A percentile compares a stretch with the other conserved stretches of the same genome.
phyloP scores from a whole-genome alignment of 331 rosid species.

The Pyracantha coccinea region DNA sequence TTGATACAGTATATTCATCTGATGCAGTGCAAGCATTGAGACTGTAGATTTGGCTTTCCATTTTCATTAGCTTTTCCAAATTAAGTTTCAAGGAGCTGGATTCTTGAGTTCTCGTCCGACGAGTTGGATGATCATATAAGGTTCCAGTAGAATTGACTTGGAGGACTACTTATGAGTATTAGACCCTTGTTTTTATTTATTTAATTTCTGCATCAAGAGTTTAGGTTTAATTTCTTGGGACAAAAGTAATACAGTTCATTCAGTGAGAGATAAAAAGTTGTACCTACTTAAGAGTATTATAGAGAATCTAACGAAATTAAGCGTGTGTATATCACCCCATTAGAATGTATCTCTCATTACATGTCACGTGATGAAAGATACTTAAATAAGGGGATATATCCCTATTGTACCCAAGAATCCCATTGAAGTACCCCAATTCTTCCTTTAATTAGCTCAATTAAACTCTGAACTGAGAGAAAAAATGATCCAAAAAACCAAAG shows the following conservation, averaged over 20 bases:
- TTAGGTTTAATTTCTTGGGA: conserved; percentile 17
- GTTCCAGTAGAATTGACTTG: conserved; percentile 49
- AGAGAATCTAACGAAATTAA: not conserved
- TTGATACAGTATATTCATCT: not conserved
- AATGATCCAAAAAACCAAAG: not conserved
- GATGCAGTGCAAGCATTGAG: not conserved
- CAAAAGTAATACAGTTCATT: not conserved
- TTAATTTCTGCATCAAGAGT: conserved; percentile 6
- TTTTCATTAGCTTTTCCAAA: too few relatives aligned
- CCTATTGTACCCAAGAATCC: not conserved
- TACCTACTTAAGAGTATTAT: not conserved
- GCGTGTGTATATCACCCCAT: not conserved
- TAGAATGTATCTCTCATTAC: not conserved
- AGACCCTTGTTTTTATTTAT: not conserved
- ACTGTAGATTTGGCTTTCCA: not conserved
- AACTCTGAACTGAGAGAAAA: not conserved
- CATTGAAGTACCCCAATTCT: not conserved
- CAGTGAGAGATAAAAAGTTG: not conserved
- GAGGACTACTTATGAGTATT: conserved; percentile 48
- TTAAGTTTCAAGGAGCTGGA: conserved; percentile 39
- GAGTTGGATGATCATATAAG: conserved; percentile 77
- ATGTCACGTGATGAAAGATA: not conserved
- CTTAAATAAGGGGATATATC: not conserved
- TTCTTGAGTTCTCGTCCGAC: conserved; percentile 61
- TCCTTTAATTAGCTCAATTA: not conserved